A percentile compares a stretch with the other conserved stretches of the same genome.
Evolutionary conservation across 768 basidiomycete species (phyloP).

Genomic region (Amanita rubescens): DNA sequence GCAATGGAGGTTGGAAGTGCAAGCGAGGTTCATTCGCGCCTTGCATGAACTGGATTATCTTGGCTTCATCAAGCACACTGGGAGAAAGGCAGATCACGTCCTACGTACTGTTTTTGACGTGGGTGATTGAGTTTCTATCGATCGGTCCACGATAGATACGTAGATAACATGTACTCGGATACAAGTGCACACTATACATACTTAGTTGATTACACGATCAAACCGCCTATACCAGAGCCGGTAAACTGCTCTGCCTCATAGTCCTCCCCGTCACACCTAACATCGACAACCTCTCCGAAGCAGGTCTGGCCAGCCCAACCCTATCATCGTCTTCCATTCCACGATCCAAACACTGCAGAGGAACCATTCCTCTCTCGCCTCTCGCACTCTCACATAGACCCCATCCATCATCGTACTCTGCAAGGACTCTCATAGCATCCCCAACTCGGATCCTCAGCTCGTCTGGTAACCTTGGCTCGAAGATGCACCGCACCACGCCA

Average conservation of each 20-base stretch:
- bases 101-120: conserved; percentile 60
- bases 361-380: conserved; percentile 73
- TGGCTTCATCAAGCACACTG: conserved; percentile 75
- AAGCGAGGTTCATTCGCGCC: conserved; percentile 73
- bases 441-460: conserved; percentile 59
- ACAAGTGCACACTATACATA: background rate
- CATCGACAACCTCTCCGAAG: too few species aligned
- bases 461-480: conserved; percentile 63
- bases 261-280: background rate
- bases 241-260: conserved; percentile 2
- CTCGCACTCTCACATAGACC: conserved; percentile 49
- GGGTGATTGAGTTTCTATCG: conserved; percentile 15
- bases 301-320: too few species aligned
- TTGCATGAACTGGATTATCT: conserved; percentile 78
- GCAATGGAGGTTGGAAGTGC: conserved; percentile 55
- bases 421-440: conserved; percentile 47
- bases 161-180: background rate
- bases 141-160: background rate
- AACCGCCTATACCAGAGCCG: background rate
- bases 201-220: background rate
- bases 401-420: conserved; percentile 76
- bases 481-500: conserved; percentile 46
- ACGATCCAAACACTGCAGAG: conserved; percentile 61
- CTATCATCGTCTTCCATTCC: background rate
- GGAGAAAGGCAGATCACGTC: conserved; percentile 73